These are phyloP conservation scores for Cutaneotrichosporon dermatis DNA, from an alignment of 1,284 basidiomycete genomes.

Conservation along the genomic window DNA sequence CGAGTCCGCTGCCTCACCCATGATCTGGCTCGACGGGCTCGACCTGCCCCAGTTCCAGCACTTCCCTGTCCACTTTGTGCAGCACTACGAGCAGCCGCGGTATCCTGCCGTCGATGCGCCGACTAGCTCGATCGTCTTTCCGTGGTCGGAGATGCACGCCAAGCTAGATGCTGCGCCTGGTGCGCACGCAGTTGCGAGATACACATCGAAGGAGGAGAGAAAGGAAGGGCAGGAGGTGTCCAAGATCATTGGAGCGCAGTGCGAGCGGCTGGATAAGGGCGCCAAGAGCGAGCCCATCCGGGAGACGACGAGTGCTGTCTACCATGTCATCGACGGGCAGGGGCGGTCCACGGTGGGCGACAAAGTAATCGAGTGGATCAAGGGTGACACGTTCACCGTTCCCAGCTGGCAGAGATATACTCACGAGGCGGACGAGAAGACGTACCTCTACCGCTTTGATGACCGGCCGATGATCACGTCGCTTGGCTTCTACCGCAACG, in stretches of 20 bases:
- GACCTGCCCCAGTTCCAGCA: constrained; percentile 25
- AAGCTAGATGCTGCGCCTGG: constrained; percentile 12
- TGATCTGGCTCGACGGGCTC: constrained; percentile 29
- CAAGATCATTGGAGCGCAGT: constrained; percentile 21
- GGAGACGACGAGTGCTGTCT: constrained; percentile 19
- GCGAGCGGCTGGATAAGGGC: constrained; percentile 21
- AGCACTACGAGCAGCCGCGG: constrained; percentile 21
- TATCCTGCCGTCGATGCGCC: constrained; percentile 23
- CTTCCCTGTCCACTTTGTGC: constrained; percentile 24
- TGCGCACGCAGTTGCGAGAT: constrained; percentile 11
- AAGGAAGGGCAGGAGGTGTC: constrained; percentile 23
- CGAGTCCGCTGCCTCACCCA: constrained; percentile 16
- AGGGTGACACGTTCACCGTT: constrained; percentile 25
- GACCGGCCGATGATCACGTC: constrained; percentile 21
- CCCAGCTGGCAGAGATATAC: constrained; percentile 20
- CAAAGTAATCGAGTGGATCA: constrained; percentile 19
- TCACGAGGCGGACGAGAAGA: constrained; percentile 14
- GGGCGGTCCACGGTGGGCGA: constrained; percentile 17
- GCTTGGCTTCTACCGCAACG: constrained; percentile 23
- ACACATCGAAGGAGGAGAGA: constrained; percentile 14
- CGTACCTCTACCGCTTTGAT: constrained; percentile 24
- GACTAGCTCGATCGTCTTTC: constrained; percentile 13
- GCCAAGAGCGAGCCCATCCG: constrained; percentile 1
- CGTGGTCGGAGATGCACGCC: constrained; percentile 22
- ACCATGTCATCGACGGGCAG: constrained; percentile 23